Conservation (phyloP, 495 filamentous ascomycete species). For the Hypoxylon subgilvum region DNA sequence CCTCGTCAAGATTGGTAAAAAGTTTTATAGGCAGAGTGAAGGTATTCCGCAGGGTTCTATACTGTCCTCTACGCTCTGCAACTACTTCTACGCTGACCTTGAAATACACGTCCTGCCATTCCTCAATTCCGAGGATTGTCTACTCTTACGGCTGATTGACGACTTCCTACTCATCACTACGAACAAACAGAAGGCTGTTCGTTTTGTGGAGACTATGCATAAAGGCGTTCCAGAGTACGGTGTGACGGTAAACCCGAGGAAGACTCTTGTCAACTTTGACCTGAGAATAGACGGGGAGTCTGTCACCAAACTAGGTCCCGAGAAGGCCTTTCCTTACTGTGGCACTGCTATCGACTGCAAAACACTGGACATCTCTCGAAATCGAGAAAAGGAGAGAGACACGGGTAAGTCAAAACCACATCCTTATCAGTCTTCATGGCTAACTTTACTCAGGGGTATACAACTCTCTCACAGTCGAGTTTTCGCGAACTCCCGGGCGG, state of each 20-base stretch:
- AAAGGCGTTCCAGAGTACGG: slow-evolving; percentile 78
- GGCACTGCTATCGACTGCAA: slow-evolving; percentile 75
- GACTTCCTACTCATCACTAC: slow-evolving; percentile 91
- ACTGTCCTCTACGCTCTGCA: slow-evolving; percentile 84
- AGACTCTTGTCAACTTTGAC: slow-evolving; percentile 87
- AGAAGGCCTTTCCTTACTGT: slow-evolving; percentile 80
- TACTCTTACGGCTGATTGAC: slow-evolving; percentile 84
- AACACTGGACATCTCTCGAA: slow-evolving; percentile 70
- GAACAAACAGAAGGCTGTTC: slow-evolving; percentile 63
- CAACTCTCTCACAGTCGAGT: slow-evolving; percentile 80
- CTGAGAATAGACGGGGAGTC: slow-evolving; percentile 60
- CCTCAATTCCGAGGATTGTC: slow-evolving; percentile 59
- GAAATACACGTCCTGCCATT: slow-evolving; percentile 74
- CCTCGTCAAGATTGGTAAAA: slow-evolving; percentile 86
- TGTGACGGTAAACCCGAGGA: slow-evolving; percentile 73
- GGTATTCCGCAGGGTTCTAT: slow-evolving; percentile 95
- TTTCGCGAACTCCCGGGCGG: slow-evolving; percentile 67
- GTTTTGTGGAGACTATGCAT: slow-evolving; percentile 81
- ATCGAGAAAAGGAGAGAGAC: slow-evolving; percentile 36
- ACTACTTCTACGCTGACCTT: slow-evolving; percentile 89
- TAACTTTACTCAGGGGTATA: slow-evolving; percentile 46
- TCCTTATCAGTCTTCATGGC: neutral
- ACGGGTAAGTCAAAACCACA: slow-evolving; percentile 24
- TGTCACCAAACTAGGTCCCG: slow-evolving; percentile 58
- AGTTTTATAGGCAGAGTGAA: slow-evolving; percentile 82